Conservation (phyloP, 2,329 filamentous ascomycete genomes). For the Delphinella strobiligena region DNA sequence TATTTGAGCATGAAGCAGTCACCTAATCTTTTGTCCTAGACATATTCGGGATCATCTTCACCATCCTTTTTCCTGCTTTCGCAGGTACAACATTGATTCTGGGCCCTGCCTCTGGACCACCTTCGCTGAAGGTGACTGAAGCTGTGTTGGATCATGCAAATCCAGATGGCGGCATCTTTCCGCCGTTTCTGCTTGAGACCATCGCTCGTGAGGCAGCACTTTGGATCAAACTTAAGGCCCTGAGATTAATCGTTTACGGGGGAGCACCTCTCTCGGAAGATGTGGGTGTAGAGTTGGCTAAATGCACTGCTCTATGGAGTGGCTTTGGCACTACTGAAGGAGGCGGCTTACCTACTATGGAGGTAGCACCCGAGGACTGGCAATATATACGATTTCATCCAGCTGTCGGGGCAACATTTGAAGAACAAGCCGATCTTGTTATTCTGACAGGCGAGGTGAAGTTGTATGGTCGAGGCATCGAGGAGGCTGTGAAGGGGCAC, state of each 20-base stretch:
- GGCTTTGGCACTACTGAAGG: conserved; percentile 6
- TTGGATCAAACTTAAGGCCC: background rate
- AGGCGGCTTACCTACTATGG: background rate
- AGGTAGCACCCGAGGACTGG: conserved; percentile 4
- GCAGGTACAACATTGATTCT: conserved; percentile 4
- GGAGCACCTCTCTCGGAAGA: conserved; percentile 1
- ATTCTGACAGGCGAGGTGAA: conserved; percentile 6
- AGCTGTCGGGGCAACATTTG: background rate
- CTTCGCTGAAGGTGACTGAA: background rate
- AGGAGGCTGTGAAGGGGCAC: conserved; percentile 3
- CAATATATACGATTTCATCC: conserved; percentile 5
- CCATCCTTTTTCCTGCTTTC: conserved; percentile 1
- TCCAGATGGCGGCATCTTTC: conserved; percentile 2
- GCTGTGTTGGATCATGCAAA: background rate
- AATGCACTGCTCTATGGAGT: background rate
- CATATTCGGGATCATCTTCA: conserved; percentile 3
- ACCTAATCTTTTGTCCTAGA: too few relatives aligned
- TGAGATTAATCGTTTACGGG: conserved; percentile 3
- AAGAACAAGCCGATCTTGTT: conserved; percentile 5
- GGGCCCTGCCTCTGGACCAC: background rate
- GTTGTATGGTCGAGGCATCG: conserved; percentile 5
- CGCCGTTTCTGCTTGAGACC: conserved; percentile 4
- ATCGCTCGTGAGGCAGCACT: background rate
- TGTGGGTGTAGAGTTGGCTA: background rate
- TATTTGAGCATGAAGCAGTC: too few relatives aligned